Evolutionary conservation across 257 asterid genomes (phyloP).

Genomic region (Solanum phureja): DNA sequence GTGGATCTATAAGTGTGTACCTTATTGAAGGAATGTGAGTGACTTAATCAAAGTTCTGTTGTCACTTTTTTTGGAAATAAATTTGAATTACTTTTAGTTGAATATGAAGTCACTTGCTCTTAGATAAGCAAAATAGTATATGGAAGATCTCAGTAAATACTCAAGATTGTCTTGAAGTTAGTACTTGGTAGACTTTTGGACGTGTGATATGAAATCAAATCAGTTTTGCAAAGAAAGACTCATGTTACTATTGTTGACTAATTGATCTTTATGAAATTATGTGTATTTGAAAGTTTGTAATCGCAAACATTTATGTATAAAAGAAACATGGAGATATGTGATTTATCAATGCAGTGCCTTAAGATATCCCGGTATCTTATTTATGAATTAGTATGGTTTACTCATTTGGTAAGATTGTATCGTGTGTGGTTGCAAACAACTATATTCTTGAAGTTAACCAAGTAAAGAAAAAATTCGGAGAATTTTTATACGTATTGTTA

Average conservation of each 20-base stretch:
- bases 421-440: not conserved
- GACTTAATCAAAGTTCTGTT: not conserved
- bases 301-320: not conserved
- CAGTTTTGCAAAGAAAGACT: not conserved
- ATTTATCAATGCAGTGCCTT: not conserved
- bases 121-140: not conserved
- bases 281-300: not conserved
- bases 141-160: not conserved
- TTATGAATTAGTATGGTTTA: not conserved
- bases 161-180: not conserved
- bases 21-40: not conserved
- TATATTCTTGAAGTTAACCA: not conserved
- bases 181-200: not conserved
- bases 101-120: not conserved
- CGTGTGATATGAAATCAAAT: not conserved
- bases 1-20: not conserved
- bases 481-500: not conserved
- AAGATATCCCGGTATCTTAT: not conserved
- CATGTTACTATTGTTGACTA: not conserved
- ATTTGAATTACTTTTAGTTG: not conserved
- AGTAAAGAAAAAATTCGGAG: not conserved
- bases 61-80: not conserved
- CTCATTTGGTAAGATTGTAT: not conserved
- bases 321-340: not conserved
- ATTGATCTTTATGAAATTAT: not conserved